phyloP scores from a whole-genome alignment of 805 yeast species.

The Tetrapisispora iriomotensis region DNA sequence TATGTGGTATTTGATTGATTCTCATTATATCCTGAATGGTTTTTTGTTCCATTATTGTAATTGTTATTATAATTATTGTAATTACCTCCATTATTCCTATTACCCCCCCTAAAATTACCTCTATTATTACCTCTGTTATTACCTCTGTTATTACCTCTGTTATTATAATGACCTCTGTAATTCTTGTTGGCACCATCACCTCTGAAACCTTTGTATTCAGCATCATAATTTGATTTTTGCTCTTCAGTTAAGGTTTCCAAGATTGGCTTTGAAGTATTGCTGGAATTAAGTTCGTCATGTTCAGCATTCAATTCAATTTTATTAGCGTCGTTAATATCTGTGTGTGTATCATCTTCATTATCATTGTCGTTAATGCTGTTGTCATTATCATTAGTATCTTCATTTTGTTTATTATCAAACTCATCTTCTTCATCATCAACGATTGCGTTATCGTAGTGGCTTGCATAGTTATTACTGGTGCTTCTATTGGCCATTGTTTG shows the following conservation, averaged over 20 bases:
- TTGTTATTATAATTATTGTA: constrained; percentile 2
- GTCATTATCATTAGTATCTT: background rate
- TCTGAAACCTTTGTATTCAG: background rate
- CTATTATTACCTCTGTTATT: constrained; percentile 7
- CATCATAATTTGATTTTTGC: background rate
- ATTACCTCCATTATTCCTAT: background rate
- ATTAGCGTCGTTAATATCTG: background rate
- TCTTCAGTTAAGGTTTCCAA: background rate
- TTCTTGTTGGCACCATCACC: background rate
- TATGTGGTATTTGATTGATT: no score
- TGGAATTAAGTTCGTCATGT: background rate
- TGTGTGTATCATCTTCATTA: background rate
- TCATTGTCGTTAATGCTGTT: background rate
- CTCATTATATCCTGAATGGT: constrained; percentile 1
- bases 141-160: constrained; percentile 5
- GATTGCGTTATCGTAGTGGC: background rate
- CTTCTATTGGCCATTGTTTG: background rate
- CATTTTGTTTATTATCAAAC: background rate
- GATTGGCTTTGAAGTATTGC: no score
- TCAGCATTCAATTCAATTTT: background rate
- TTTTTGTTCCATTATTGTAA: background rate
- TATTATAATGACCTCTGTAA: constrained; percentile 4
- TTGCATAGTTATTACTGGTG: background rate
- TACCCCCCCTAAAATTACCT: constrained; percentile 6
- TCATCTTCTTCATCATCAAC: background rate